Evolutionary conservation across 176 grass and related monocot species (phyloP), one percentile per base, ranked within the genome.

Genomic region (Avena sativa): DNA sequence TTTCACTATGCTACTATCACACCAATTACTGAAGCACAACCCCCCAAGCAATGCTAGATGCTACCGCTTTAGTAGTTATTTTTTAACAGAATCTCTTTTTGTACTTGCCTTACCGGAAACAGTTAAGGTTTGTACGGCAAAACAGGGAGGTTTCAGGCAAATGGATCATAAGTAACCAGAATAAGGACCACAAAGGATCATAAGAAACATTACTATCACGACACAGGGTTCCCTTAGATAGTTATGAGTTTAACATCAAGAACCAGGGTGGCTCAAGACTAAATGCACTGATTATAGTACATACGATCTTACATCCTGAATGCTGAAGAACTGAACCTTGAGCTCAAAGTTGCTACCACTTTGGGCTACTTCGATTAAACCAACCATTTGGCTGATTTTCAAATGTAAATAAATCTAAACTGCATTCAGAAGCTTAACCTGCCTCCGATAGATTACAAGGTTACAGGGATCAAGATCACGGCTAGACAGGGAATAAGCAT

Each of bases 361-460:
- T 68, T 40, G 73, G 47, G 71, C 11, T 21, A 84, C 44, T 80
- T 20, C 20, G 14, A 60, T 67, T 73, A 19, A 76, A 85, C 7
- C 12, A 53, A 87, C 12, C 25, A 49, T 16, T 36, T 4, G 26
- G n/a, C 20, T 82, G 60, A 50, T 84, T 79, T 48, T 65, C 73
- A 46, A 87, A 67, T 25, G 47, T 40, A 19, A 80, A 67, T 75
- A 61, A 87, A 80, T 38, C 49, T 1, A 9, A 60, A 84, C 12
- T n/a, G 20, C 75, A 84, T 75, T 74, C n/a, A 32, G 76, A 72
- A 74, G 74, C 28, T 55, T 43, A 80, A 85, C 30, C 81, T 84
- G 26, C 4, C 53, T 79, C 47, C 9, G 46, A 51, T 23, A 64
- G 20, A 40, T 44, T 79, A 21, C 5, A 48, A 62, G 44, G 14